Evolutionary conservation across 1,139 yeast species (phyloP).

Genomic region (Suhomyces atakaporum): DNA sequence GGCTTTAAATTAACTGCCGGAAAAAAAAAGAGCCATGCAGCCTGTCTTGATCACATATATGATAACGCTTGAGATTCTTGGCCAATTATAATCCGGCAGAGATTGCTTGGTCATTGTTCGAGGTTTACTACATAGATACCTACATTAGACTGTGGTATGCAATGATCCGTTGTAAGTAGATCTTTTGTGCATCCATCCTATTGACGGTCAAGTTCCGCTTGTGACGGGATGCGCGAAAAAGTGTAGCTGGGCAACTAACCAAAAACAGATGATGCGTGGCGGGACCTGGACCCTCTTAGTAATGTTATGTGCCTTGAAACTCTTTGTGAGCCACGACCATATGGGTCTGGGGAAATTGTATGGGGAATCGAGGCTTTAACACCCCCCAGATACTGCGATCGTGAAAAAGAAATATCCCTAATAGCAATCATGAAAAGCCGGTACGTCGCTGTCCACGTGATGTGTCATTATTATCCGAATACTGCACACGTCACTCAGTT

Average conservation of each 20-base stretch:
- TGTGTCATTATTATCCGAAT: constrained; percentile 1
- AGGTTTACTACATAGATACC: neutral
- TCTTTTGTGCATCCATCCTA: neutral
- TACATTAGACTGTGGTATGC: no score
- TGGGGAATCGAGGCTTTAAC: constrained; percentile 1
- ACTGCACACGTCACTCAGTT: no score
- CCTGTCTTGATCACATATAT: no score
- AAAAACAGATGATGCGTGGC: neutral
- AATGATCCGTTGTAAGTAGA: neutral
- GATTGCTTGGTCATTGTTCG: no score
- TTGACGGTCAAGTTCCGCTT: neutral
- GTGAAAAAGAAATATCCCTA: no score
- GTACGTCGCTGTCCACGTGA: no score
- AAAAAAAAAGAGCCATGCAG: no score
- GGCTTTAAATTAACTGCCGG: no score
- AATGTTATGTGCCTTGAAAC: constrained; percentile 6
- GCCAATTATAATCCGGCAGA: no score
- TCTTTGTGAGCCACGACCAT: constrained; percentile 4
- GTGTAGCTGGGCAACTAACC: neutral
- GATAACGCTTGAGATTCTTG: no score
- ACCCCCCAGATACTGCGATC: no score
- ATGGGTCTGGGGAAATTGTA: constrained; percentile 3
- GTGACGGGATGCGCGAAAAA: neutral
- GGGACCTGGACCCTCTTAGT: constrained; percentile 1
- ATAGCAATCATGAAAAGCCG: neutral